Evolutionary conservation across 768 basidiomycete genomes (phyloP).

Genomic region (Wakefieldia striispora): DNA sequence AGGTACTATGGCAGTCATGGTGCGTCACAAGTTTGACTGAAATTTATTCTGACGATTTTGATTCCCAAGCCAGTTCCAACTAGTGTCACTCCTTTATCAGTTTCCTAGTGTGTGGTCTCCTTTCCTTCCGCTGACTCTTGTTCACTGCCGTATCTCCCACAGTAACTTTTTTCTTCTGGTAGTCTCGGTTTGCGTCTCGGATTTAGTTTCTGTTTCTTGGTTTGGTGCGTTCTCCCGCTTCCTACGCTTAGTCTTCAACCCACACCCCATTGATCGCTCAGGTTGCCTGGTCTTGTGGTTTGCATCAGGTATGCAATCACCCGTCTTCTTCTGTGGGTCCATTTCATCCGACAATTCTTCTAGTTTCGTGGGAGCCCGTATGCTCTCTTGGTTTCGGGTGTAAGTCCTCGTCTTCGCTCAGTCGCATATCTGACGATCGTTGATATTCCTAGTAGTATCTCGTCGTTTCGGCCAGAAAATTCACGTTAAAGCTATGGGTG

Average conservation of each 20-base stretch:
- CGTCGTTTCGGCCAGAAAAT: too few relatives aligned
- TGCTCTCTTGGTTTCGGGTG: too few relatives aligned
- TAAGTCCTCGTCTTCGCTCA: too few relatives aligned
- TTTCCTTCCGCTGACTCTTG: background rate
- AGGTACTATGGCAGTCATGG: background rate
- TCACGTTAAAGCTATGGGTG: too few relatives aligned
- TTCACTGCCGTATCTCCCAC: background rate
- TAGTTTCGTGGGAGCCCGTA: background rate
- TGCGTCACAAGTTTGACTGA: background rate
- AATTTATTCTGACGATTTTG: background rate
- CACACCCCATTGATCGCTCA: too few relatives aligned
- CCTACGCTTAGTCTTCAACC: too few relatives aligned
- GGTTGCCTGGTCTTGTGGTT: too few relatives aligned
- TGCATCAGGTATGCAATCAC: background rate
- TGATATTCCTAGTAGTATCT: too few relatives aligned
- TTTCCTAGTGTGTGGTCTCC: background rate
- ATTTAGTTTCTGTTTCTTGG: background rate
- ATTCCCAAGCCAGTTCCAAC: slow-evolving; percentile 6
- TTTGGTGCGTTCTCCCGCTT: slow-evolving; percentile 1
- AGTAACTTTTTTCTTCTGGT: background rate
- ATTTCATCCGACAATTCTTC: background rate
- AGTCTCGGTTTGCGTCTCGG: background rate
- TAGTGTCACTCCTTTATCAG: slow-evolving; percentile 15
- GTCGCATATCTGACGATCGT: too few relatives aligned
- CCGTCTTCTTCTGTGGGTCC: background rate